Percentiles rank a stretch among this genome's conserved stretches.
These are phyloP conservation scores for Corchorus olitorius DNA, from an alignment of 345 rosid genomes.

Conservation along the genomic window DNA sequence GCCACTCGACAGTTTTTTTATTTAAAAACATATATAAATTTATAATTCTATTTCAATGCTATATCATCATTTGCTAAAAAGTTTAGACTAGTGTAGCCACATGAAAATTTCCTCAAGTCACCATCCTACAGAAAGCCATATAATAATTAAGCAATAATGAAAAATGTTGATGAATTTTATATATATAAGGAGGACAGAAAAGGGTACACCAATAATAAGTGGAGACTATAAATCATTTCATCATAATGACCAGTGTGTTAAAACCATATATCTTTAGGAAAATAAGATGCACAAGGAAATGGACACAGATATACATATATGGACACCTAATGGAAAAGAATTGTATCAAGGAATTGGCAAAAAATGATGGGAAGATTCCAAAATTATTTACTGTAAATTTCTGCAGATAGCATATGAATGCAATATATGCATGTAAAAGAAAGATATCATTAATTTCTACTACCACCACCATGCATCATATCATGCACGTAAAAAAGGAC, in stretches of 20 bases:
- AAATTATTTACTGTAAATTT: conserved; percentile 10
- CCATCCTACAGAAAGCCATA: neutral
- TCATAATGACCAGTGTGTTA: conserved; percentile 34
- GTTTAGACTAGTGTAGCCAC: no score
- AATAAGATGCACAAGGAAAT: neutral
- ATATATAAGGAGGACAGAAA: neutral
- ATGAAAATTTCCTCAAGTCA: neutral
- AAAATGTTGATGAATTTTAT: neutral
- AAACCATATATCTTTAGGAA: conserved; percentile 8
- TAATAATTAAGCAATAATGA: conserved; percentile 41
- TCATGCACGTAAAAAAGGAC: neutral
- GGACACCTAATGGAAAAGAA: conserved; percentile 1
- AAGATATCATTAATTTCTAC: neutral
- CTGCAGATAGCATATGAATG: neutral
- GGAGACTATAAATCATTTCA: conserved; percentile 39
- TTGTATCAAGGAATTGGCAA: neutral
- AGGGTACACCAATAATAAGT: neutral
- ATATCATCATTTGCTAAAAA: neutral
- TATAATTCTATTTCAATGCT: no score
- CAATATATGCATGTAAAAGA: neutral
- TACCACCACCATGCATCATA: no score
- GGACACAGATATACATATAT: neutral
- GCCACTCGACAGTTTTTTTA: no score
- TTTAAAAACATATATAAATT: no score
- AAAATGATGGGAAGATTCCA: conserved; percentile 27